Base-by-base conservation (phyloP, 495 filamentous ascomycete genomes). In the Pyronema domesticum region DNA sequence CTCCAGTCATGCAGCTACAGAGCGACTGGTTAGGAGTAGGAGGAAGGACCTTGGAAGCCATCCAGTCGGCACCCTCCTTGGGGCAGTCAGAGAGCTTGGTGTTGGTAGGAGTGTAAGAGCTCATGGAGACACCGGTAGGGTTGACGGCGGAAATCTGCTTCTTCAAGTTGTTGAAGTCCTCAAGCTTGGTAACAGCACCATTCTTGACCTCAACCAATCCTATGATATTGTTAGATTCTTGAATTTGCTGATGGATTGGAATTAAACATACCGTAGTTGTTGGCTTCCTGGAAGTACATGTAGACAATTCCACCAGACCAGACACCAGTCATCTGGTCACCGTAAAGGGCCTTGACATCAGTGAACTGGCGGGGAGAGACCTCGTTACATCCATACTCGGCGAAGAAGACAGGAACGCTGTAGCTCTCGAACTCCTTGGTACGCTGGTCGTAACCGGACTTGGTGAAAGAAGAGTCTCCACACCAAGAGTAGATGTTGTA, bases 401-500 rank as follows among this genome's bases (percentile, higher is more conserved):
- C 88, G 68, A 96, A 95, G 79, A 98, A 98, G 57, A 84, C 80
- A 43, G 91, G 91, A 6, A 94, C 83, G 6, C 83, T 83, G 72
- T 89, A 98, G 66, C 81, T 82, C 46, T 70, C 66, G 71, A 94
- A 96, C 70, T 93, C 86, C 39, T 80, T 69, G 37, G 86, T 87
- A 61, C 88, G 80, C 23, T 74, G 75, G 58, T 83, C 73, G 69
- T 86, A 98, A 13, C 85, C 83, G 0, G 89, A 95, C 14, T 69
- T 58, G 46, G 70, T 60, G 65, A 82, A 89, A 53, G 74, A 76
- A 55, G 81, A 89, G 48, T 85, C 65, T 47, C 91, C 91, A 65
- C 91, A 98, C 91, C 91, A 98, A 37, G 85, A 89, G 72, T 96
- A 96, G 73, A 95, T 89, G 71, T 96, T 98, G 77, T 95, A 95